phyloP scores from a whole-genome alignment of 805 yeast genomes.

The Jamesozyma lodderae region DNA sequence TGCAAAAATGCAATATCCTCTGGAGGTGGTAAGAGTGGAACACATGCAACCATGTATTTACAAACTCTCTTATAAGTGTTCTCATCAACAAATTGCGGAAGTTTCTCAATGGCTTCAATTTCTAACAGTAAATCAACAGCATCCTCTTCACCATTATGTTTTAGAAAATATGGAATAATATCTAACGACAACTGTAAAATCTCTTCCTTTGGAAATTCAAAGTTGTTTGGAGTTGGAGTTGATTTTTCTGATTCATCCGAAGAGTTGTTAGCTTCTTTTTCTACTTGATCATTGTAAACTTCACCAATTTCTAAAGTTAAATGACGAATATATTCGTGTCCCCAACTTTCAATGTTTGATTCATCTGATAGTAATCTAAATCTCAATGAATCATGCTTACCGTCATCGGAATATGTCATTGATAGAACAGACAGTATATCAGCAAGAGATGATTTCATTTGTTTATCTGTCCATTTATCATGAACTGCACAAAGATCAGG shows the following conservation, averaged over 20 bases:
- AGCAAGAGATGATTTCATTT: slow-evolving; percentile 53
- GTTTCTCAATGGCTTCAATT: slow-evolving; percentile 74
- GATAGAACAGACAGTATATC: slow-evolving; percentile 89
- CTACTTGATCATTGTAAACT: slow-evolving; percentile 52
- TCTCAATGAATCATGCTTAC: slow-evolving; percentile 67
- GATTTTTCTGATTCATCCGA: slow-evolving; percentile 12
- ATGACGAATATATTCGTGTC: slow-evolving; percentile 96
- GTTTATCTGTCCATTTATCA: slow-evolving; percentile 51
- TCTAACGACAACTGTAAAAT: slow-evolving; percentile 60
- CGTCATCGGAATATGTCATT: slow-evolving; percentile 84
- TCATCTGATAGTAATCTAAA: slow-evolving; percentile 60
- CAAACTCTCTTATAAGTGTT: slow-evolving; percentile 83
- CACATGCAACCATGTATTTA: slow-evolving; percentile 89
- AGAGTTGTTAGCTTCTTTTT: slow-evolving; percentile 24
- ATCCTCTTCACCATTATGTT: slow-evolving; percentile 96
- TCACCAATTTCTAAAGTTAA: slow-evolving; percentile 92
- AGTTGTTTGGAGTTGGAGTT: slow-evolving; percentile 7
- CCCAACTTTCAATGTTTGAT: slow-evolving; percentile 76
- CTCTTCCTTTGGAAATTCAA: slow-evolving; percentile 30
- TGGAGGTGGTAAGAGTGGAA: slow-evolving; percentile 92
- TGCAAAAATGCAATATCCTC: slow-evolving; percentile 79
- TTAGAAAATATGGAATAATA: slow-evolving; percentile 80
- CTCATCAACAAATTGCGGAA: slow-evolving; percentile 77
- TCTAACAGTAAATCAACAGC: slow-evolving; percentile 91
- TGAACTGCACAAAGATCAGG: slow-evolving; percentile 56